A percentile compares a stretch with the other conserved stretches of the same genome.
phyloP scores from a whole-genome alignment of 1,139 yeast genomes.

The Arxiozyma telluris region DNA sequence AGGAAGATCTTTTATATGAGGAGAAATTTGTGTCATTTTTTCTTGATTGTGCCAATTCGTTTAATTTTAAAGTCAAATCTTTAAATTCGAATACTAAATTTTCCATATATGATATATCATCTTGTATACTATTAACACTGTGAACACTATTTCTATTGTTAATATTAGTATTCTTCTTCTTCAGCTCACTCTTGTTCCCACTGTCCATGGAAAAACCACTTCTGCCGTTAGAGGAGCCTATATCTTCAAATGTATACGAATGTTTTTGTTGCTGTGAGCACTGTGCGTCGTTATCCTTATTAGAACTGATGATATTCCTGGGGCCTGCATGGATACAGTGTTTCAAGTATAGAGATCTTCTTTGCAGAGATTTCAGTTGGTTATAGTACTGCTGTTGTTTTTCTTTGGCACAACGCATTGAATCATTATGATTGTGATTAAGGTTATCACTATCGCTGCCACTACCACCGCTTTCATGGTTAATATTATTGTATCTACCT shows the following conservation, averaged over 20 bases:
- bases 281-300: background rate
- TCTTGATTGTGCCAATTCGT: slow-evolving; percentile 15
- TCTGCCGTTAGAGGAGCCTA: background rate
- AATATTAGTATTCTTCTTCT: background rate
- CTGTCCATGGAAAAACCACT: too few species aligned
- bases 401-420: background rate
- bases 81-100: slow-evolving; percentile 23
- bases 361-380: slow-evolving; percentile 20
- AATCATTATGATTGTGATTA: too few species aligned
- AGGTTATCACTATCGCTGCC: too few species aligned
- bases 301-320: background rate
- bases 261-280: background rate
- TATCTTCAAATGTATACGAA: background rate
- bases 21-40: background rate
- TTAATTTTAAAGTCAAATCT: slow-evolving; percentile 19
- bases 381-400: background rate
- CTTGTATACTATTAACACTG: background rate
- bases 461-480: too few species aligned
- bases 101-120: slow-evolving; percentile 11
- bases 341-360: slow-evolving; percentile 18
- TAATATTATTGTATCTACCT: background rate
- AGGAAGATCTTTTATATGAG: slow-evolving; percentile 7
- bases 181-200: background rate
- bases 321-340: background rate
- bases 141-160: slow-evolving; percentile 1